Base-by-base conservation (phyloP, 129 eudicot species). In the Pulicaria dysenterica region DNA sequence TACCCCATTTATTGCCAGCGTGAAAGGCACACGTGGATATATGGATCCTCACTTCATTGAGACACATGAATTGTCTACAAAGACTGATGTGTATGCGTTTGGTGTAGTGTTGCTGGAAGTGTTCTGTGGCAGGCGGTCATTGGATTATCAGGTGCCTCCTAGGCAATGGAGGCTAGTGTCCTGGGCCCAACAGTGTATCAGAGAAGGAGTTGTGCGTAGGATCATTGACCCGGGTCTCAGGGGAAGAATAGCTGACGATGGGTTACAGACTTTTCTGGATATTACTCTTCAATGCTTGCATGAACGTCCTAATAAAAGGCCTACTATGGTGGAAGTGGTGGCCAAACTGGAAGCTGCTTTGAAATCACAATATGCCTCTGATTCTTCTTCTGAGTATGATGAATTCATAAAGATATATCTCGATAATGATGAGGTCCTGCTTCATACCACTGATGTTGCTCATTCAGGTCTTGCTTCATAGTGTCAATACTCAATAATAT, bases 31-130 rank as follows among this genome's bases (percentile, higher is more conserved):
- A 13, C 43, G 15, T 10, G 64, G 44, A 16, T 58, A 58, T 58
- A 36, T 58, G 43, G 64, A 58, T 58, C 64, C 64, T 37, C 42
- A 58, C 43, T 58, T 36, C 10, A 16, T 7, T 5, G 13, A 36
- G 17, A 34, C 44, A 9, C 17, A 5, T 2, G 44, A 34, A 5
- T 1, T 58, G 5, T 58, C 64, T 36, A 12, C 64, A 13, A 58
- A 58, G 43, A 58, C 44, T 37, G 64, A 58, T 58, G 64, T 58
- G 64, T 58, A 58, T 58, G 44, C 64, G 64, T 34, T 58, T 37
- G 64, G 64, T 58, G 64, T 58, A 3, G 64, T 58, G 64, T 58
- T 58, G 43, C 8, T 58, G 64, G 64, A 58, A 13, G 64, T 58
- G 64, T 8, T 58, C 4, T 58, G 64, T 37, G 44, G 64, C 7